These are phyloP conservation scores for Melampsora larici-populina DNA, from an alignment of 1,284 basidiomycete species.

Conservation along the genomic window DNA sequence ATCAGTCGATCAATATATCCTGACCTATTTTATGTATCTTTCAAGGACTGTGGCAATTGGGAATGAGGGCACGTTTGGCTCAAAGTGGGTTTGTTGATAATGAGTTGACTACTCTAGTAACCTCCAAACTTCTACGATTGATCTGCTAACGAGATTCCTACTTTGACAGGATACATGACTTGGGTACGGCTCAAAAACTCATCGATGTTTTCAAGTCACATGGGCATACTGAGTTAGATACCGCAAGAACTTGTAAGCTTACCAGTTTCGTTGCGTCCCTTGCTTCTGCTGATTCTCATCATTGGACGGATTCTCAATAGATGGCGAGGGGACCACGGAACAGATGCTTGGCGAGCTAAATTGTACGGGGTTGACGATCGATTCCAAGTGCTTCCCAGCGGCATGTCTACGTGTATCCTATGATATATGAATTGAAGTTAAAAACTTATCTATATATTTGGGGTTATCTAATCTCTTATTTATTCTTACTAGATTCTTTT, in stretches of 20 bases:
- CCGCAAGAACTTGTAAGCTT: conserved; percentile 49
- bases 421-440: too few relatives aligned
- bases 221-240: conserved; percentile 49
- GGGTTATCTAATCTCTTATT: too few relatives aligned
- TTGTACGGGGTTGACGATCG: not conserved
- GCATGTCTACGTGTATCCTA: not conserved
- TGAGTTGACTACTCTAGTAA: not conserved
- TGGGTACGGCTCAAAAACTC: conserved; percentile 44
- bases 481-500: too few relatives aligned
- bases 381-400: conserved; percentile 15
- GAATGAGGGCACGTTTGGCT: not conserved
- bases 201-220: conserved; percentile 48
- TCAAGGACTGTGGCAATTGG: not conserved
- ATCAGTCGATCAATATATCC: not conserved
- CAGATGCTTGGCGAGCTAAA: conserved; percentile 6
- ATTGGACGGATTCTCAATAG: not conserved
- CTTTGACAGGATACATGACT: conserved; percentile 3
- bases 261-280: too few relatives aligned
- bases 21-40: not conserved
- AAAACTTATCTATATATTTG: too few relatives aligned
- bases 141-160: not conserved
- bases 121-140: too few relatives aligned
- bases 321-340: conserved; percentile 7
- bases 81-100: not conserved
- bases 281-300: too few relatives aligned